Percentiles rank a stretch among this genome's conserved stretches.
Conservation (phyloP, 805 yeast species). For the Candida stauntonica region DNA sequence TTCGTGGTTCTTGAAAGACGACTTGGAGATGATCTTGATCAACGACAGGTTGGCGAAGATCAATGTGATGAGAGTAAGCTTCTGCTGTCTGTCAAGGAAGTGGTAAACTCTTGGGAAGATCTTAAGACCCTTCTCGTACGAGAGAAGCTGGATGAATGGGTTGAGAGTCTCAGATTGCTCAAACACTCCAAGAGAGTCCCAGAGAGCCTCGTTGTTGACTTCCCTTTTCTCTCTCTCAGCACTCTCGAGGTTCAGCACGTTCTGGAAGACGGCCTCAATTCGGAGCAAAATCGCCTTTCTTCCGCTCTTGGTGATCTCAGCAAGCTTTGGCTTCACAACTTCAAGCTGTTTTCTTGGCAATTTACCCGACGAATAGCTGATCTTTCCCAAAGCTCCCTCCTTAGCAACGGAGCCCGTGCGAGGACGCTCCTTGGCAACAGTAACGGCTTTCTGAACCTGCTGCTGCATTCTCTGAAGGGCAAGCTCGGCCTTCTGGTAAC, state of each 20-base stretch:
- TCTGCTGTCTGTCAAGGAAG: slow-evolving; percentile 71
- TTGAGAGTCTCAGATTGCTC: slow-evolving; percentile 48
- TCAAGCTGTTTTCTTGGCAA: slow-evolving; percentile 86
- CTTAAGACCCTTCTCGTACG: slow-evolving; percentile 84
- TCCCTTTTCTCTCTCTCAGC: slow-evolving; percentile 53
- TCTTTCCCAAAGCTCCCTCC: slow-evolving; percentile 89
- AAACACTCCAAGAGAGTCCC: slow-evolving; percentile 75
- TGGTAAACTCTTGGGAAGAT: slow-evolving; percentile 85
- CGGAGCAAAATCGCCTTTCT: slow-evolving; percentile 56
- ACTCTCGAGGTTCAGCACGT: slow-evolving; percentile 76
- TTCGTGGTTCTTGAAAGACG: slow-evolving; percentile 68
- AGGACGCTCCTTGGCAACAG: slow-evolving; percentile 87
- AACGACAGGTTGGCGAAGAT: slow-evolving; percentile 77
- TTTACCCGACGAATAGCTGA: slow-evolving; percentile 72
- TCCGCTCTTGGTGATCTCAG: slow-evolving; percentile 27
- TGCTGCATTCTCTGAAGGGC: slow-evolving; percentile 97
- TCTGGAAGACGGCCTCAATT: slow-evolving; percentile 75
- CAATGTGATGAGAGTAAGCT: slow-evolving; percentile 69
- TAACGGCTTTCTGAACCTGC: slow-evolving; percentile 94
- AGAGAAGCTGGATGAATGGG: slow-evolving; percentile 79
- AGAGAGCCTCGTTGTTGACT: slow-evolving; percentile 47
- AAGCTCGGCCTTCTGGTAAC: slow-evolving; percentile 77
- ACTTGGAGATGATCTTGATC: slow-evolving; percentile 69
- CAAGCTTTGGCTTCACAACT: slow-evolving; percentile 45
- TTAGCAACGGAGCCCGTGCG: slow-evolving; percentile 53